phyloP scores from a whole-genome alignment of 2,329 filamentous ascomycete genomes.

The Ophiostoma sp. region DNA sequence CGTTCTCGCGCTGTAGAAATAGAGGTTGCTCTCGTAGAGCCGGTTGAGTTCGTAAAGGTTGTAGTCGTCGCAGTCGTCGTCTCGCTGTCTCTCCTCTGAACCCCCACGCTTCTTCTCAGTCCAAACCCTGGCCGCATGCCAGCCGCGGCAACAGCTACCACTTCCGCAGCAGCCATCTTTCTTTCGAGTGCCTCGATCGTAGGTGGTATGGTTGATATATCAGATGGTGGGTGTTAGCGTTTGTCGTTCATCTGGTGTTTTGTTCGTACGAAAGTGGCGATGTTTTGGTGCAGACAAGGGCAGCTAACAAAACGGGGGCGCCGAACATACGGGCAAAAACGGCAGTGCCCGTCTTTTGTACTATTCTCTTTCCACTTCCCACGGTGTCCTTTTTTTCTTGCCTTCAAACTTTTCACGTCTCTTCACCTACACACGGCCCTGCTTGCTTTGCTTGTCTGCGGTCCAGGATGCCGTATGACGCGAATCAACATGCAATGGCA shows the following conservation, averaged over 20 bases:
- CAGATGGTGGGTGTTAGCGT: background rate
- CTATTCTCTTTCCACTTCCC: background rate
- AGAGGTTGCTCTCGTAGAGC: background rate
- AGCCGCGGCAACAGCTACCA: slow-evolving; percentile 13
- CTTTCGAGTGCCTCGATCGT: too few species aligned
- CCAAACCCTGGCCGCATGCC: slow-evolving; percentile 25
- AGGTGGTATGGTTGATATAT: background rate
- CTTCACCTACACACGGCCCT: background rate
- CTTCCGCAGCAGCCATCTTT: slow-evolving; percentile 22
- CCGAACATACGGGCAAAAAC: background rate
- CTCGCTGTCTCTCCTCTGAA: background rate
- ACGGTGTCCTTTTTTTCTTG: background rate
- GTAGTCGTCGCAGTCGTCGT: background rate
- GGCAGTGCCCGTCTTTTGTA: slow-evolving; percentile 12
- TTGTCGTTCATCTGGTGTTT: background rate
- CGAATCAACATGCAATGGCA: slow-evolving; percentile 24
- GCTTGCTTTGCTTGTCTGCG: background rate
- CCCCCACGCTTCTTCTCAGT: slow-evolving; percentile 10
- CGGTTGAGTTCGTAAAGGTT: background rate
- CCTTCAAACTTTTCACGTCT: background rate
- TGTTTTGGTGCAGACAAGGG: background rate
- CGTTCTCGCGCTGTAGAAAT: background rate
- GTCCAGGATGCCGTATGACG: slow-evolving; percentile 24
- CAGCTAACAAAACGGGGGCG: background rate
- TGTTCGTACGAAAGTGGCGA: background rate